phyloP scores from a whole-genome alignment of 805 yeast species.

The Clavispora fructus region DNA sequence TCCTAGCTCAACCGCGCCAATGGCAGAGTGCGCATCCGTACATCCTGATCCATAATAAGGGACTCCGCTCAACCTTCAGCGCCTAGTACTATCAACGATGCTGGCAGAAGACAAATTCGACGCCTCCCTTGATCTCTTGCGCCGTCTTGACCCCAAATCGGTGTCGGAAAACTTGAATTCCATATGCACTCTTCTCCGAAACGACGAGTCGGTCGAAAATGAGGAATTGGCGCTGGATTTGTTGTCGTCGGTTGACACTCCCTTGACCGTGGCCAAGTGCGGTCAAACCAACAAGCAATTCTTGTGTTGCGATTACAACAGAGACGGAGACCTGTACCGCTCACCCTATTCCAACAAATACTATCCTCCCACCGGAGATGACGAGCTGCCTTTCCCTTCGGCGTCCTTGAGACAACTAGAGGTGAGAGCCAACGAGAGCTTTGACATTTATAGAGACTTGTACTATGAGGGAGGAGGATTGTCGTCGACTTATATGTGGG shows the following conservation, averaged over 20 bases:
- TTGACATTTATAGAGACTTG: constrained; percentile 86
- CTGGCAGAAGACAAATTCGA: constrained; percentile 53
- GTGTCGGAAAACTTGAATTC: constrained; percentile 41
- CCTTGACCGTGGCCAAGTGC: constrained; percentile 55
- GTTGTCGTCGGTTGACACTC: constrained; percentile 81
- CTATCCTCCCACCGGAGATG: constrained; percentile 45
- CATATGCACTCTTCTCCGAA: constrained; percentile 43
- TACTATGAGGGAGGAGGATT: constrained; percentile 90
- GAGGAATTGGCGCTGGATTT: constrained; percentile 78
- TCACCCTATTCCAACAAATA: constrained; percentile 88
- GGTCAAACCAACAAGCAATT: constrained; percentile 55
- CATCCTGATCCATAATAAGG: not conserved
- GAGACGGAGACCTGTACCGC: constrained; percentile 89
- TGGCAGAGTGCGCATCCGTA: not conserved
- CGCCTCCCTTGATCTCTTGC: constrained; percentile 71
- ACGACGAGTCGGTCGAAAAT: constrained; percentile 17
- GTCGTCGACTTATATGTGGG: constrained; percentile 90
- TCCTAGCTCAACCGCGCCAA: not conserved
- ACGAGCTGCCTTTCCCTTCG: constrained; percentile 63
- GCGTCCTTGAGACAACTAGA: constrained; percentile 66
- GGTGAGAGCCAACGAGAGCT: constrained; percentile 77
- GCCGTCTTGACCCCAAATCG: constrained; percentile 68
- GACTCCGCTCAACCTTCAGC: not conserved
- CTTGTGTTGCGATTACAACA: constrained; percentile 87
- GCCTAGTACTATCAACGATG: not conserved